Percentiles rank a stretch among this genome's conserved stretches.
Evolutionary conservation across 768 basidiomycete species (phyloP).

Genomic region (Mycena vitilis): DNA sequence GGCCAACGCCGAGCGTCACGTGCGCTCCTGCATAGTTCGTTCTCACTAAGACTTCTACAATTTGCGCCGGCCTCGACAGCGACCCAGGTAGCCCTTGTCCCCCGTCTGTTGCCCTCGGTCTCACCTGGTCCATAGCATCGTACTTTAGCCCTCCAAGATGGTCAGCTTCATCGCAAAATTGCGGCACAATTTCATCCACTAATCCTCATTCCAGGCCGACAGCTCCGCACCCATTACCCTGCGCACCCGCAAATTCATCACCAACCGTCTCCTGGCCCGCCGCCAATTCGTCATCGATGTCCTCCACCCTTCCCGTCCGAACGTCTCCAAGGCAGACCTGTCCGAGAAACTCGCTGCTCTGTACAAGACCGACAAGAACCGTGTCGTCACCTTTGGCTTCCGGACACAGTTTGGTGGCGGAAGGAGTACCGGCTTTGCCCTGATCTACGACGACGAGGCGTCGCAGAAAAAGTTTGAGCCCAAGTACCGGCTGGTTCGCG

Average conservation of each 20-base stretch:
- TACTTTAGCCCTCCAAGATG: slow-evolving; percentile 48
- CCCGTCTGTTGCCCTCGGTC: slow-evolving; percentile 11
- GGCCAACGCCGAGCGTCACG: neutral
- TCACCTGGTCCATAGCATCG: slow-evolving; percentile 27
- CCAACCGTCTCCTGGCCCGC: slow-evolving; percentile 95
- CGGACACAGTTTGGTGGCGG: slow-evolving; percentile 98
- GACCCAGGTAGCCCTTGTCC: slow-evolving; percentile 36
- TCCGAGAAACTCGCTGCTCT: slow-evolving; percentile 90
- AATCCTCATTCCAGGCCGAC: slow-evolving; percentile 67
- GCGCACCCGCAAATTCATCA: slow-evolving; percentile 99
- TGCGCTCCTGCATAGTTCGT: slow-evolving; percentile 45
- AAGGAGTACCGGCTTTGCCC: slow-evolving; percentile 94
- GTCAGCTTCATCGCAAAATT: slow-evolving; percentile 39
- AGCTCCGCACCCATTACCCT: slow-evolving; percentile 89
- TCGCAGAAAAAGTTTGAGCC: slow-evolving; percentile 98
- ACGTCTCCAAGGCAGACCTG: slow-evolving; percentile 93
- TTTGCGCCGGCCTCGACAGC: slow-evolving; percentile 52
- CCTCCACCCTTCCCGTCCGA: slow-evolving; percentile 94
- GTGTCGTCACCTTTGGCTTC: slow-evolving; percentile 95
- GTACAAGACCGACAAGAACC: slow-evolving; percentile 93
- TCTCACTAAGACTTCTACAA: neutral
- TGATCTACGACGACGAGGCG: slow-evolving; percentile 97
- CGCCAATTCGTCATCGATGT: slow-evolving; percentile 97
- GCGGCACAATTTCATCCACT: neutral
- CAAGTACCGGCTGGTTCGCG: slow-evolving; percentile 92